Evolutionary conservation across 257 asterid species (phyloP).

Genomic region (Striga asiatica): DNA sequence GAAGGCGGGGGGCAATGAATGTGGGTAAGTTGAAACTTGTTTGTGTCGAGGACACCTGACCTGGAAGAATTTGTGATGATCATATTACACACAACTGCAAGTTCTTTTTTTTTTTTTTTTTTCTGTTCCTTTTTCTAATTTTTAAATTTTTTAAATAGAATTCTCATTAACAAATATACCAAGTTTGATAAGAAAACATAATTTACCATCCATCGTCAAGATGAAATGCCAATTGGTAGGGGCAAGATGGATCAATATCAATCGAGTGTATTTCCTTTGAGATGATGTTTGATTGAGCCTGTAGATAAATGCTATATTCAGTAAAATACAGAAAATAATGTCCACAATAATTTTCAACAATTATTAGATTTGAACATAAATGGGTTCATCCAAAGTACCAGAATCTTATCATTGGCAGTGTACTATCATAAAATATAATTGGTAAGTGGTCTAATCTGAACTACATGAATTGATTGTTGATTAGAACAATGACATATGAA

Average conservation of each 20-base stretch:
- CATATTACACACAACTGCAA: no score
- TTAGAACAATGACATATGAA: not conserved
- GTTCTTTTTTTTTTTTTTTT: no score
- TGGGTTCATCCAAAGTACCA: not conserved
- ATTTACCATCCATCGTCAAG: constrained; percentile 96
- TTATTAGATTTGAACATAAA: constrained; percentile 5
- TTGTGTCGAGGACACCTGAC: constrained; percentile 84
- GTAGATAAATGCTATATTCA: constrained; percentile 19
- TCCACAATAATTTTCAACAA: not conserved
- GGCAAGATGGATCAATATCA: constrained; percentile 80
- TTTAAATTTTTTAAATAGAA: no score
- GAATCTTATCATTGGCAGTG: constrained; percentile 1
- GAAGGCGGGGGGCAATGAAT: constrained; percentile 95
- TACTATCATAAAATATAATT: not conserved
- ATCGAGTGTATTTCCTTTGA: constrained; percentile 78
- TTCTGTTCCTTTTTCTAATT: no score
- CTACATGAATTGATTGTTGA: not conserved
- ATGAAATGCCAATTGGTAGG: constrained; percentile 87
- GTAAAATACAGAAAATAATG: constrained; percentile 3
- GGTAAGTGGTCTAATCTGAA: not conserved
- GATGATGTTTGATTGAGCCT: constrained; percentile 82
- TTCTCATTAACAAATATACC: no score
- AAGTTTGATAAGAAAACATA: no score
- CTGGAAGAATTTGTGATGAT: constrained; percentile 24
- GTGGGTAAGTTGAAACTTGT: constrained; percentile 74